These are phyloP conservation scores for Botrytis fabae DNA, from an alignment of 2,329 filamentous ascomycete species.

Conservation along the genomic window DNA sequence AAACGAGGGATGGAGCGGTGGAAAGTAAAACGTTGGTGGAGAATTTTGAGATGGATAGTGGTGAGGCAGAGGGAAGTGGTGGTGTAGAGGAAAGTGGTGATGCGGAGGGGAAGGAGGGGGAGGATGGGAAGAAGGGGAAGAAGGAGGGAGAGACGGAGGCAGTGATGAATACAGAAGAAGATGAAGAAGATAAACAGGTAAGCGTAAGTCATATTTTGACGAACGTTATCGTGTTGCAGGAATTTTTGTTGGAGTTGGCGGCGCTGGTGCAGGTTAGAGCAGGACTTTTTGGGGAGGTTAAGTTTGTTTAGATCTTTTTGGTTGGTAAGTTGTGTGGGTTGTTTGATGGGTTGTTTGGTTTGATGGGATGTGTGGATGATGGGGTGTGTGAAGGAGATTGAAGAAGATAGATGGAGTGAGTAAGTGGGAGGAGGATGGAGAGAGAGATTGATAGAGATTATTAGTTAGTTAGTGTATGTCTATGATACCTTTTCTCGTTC, in stretches of 20 bases:
- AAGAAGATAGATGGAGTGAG: background rate
- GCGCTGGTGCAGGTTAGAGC: constrained; percentile 74
- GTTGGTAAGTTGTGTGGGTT: background rate
- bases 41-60: constrained; percentile 7
- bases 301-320: constrained; percentile 48
- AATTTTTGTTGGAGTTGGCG: constrained; percentile 75
- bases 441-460: background rate
- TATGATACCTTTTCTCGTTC: constrained; percentile 6
- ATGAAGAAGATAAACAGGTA: constrained; percentile 45
- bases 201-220: constrained; percentile 78
- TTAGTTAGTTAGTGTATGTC: background rate
- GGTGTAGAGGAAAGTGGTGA: background rate
- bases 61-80: background rate
- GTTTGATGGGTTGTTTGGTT: background rate
- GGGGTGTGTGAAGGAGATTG: background rate
- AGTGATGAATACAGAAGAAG: constrained; percentile 27
- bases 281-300: constrained; percentile 74
- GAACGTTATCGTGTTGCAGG: constrained; percentile 76
- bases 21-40: constrained; percentile 13
- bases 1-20: background rate
- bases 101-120: constrained; percentile 13
- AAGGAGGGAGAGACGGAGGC: background rate
- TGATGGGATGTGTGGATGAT: background rate
- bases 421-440: background rate
- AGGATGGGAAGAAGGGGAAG: constrained; percentile 8